These are phyloP conservation scores for Pichia sp. DNA, from an alignment of 1,139 yeast species.

Conservation along the genomic window DNA sequence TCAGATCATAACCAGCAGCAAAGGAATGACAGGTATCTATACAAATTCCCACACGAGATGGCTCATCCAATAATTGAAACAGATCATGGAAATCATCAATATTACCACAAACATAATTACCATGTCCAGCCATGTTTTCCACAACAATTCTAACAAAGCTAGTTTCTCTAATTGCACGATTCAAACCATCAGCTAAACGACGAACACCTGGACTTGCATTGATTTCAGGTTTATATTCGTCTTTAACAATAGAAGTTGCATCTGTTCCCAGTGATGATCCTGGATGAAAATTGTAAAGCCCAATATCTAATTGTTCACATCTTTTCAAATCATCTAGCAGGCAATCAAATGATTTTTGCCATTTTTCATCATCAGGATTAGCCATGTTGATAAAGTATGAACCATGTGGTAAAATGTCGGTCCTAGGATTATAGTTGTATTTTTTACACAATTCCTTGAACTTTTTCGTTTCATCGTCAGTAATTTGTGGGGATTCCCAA, in stretches of 20 bases:
- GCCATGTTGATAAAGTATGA: slow-evolving; percentile 89
- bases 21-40: slow-evolving; percentile 92
- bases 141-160: slow-evolving; percentile 76
- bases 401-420: slow-evolving; percentile 88
- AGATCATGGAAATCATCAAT: slow-evolving; percentile 71
- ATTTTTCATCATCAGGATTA: slow-evolving; percentile 80
- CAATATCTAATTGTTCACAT: slow-evolving; percentile 80
- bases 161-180: slow-evolving; percentile 69
- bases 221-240: slow-evolving; percentile 20
- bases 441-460: slow-evolving; percentile 59
- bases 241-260: slow-evolving; percentile 50
- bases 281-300: slow-evolving; percentile 89
- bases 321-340: slow-evolving; percentile 80
- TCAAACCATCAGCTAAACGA: slow-evolving; percentile 65
- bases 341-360: slow-evolving; percentile 67
- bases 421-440: slow-evolving; percentile 62
- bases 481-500: slow-evolving; percentile 81
- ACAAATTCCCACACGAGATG: slow-evolving; percentile 84
- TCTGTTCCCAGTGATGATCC: slow-evolving; percentile 75
- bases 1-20: slow-evolving; percentile 92
- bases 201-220: slow-evolving; percentile 12
- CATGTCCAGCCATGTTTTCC: slow-evolving; percentile 98
- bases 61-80: slow-evolving; percentile 69
- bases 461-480: slow-evolving; percentile 56
- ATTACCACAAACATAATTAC: slow-evolving; percentile 79